A percentile compares a stretch with the other conserved stretches of the same genome.
Conservation (phyloP, 768 basidiomycete genomes). For the Mrakia gelida region DNA sequence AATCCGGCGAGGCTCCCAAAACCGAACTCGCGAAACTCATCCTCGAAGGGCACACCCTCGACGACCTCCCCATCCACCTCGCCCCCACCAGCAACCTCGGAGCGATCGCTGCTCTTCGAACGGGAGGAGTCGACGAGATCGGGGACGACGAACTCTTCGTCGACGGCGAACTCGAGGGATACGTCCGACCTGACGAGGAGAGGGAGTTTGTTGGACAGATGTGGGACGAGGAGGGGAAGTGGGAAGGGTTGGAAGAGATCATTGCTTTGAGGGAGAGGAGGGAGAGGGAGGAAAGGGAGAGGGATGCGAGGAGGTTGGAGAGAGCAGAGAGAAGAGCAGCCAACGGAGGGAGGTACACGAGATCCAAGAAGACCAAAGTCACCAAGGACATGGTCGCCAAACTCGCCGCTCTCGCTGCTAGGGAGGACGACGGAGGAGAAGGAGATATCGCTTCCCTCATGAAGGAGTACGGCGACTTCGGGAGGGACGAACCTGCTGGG, state of each 20-base stretch:
- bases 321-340: background rate
- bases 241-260: constrained; percentile 14
- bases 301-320: background rate
- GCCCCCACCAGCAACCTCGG: constrained; percentile 22
- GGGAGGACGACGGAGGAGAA: background rate
- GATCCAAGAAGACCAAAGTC: background rate
- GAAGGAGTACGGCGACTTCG: background rate
- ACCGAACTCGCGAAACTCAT: constrained; percentile 25
- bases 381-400: constrained; percentile 13
- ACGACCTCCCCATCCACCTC: constrained; percentile 15
- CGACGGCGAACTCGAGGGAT: constrained; percentile 30
- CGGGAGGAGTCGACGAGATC: constrained; percentile 6
- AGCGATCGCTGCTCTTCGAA: constrained; percentile 20
- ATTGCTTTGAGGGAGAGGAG: background rate
- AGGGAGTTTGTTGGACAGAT: constrained; percentile 1
- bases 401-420: background rate
- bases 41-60: constrained; percentile 11
- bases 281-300: background rate
- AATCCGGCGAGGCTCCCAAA: background rate
- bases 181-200: constrained; percentile 24
- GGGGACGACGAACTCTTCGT: constrained; percentile 30
- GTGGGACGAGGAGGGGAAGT: constrained; percentile 27
- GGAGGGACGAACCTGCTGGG: background rate
- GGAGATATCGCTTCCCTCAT: constrained; percentile 4
- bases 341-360: constrained; percentile 3